These are phyloP conservation scores for Barnettozyma sucrosica DNA, from an alignment of 805 yeast genomes.

Conservation along the genomic window DNA sequence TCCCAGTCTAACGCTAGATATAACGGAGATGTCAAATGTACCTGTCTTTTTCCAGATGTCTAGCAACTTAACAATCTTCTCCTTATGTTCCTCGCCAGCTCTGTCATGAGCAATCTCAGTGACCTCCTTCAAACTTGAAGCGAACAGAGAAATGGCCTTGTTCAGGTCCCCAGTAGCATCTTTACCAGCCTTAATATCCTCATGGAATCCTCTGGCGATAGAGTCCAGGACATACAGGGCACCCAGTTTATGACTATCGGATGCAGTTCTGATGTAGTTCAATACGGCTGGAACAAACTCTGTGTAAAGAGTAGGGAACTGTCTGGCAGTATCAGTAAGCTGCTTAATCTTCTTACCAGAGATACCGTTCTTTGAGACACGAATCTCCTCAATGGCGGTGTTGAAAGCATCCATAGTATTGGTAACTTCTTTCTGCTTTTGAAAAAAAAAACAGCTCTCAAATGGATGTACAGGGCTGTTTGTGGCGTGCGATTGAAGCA, in stretches of 20 bases:
- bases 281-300: constrained; percentile 52
- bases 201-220: constrained; percentile 78
- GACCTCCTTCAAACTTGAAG: constrained; percentile 56
- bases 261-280: constrained; percentile 64
- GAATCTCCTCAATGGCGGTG: constrained; percentile 37
- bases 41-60: constrained; percentile 90
- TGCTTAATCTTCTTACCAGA: constrained; percentile 93
- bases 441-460: not conserved
- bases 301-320: constrained; percentile 54
- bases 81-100: constrained; percentile 51
- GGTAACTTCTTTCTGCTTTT: not conserved
- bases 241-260: constrained; percentile 82
- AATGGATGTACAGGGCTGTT: not conserved
- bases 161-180: constrained; percentile 39
- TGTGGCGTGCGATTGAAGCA: not conserved
- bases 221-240: constrained; percentile 89
- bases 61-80: constrained; percentile 74
- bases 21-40: constrained; percentile 57
- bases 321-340: constrained; percentile 71
- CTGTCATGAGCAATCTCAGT: constrained; percentile 57
- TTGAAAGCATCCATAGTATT: constrained; percentile 23
- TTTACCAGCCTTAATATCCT: constrained; percentile 55
- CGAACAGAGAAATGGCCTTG: constrained; percentile 67
- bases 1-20: constrained; percentile 41
- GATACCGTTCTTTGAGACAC: constrained; percentile 73